Evolutionary conservation across 176 grass and related monocot species (phyloP), one percentile per base, ranked within the genome.

Genomic region (Oryza longistaminata): DNA sequence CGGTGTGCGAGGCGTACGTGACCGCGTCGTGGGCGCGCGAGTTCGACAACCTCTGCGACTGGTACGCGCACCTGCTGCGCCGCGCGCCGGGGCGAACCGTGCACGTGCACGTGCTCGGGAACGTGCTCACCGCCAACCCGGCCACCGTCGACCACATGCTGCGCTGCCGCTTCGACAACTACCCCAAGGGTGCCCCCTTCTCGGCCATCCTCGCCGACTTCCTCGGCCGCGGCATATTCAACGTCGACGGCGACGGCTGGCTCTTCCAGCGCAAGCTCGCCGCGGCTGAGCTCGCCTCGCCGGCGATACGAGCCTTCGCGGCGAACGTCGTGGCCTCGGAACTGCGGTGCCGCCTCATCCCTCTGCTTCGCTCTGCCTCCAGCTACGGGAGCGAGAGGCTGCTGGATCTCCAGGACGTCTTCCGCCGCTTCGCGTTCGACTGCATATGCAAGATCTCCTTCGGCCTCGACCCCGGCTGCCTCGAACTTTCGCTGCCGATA

Each of bases 41-140:
- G 69, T 92, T 91, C 81, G 87, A 89, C 53, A 95, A 95, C 88
- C 89, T 98, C 80, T 87, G 89, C 68, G 96, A 98, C 83, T 98
- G 96, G 96, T 90, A 88, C 70, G 90, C 96, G 8, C 81, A 98
- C 76, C 91, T 98, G 65, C 96, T 98, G 40, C 87, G 87, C 13
- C 64, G 52, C 9, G 87, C 90, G 27, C 91, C 93, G 4, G 94
- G 91, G 21, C 83, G 77, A 6, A 98, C 96, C 74, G 92, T 98
- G 70, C 91, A 92, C 85, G 81, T 98, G 64, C 96, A 95, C 69
- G 93, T 95, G 16, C 89, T 94, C 46, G 77, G 88, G 2, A 91
- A 90, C 91, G 90, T 85, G 73, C 70, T 97, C 66, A 93, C 95
- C 44, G 93, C 91, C 66, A 64, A 95, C 82, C 95, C 89, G 6